Percentiles rank a stretch among this genome's conserved stretches.
phyloP scores from a whole-genome alignment of 202 grass and related monocot genomes.

The Zoysia matrella region DNA sequence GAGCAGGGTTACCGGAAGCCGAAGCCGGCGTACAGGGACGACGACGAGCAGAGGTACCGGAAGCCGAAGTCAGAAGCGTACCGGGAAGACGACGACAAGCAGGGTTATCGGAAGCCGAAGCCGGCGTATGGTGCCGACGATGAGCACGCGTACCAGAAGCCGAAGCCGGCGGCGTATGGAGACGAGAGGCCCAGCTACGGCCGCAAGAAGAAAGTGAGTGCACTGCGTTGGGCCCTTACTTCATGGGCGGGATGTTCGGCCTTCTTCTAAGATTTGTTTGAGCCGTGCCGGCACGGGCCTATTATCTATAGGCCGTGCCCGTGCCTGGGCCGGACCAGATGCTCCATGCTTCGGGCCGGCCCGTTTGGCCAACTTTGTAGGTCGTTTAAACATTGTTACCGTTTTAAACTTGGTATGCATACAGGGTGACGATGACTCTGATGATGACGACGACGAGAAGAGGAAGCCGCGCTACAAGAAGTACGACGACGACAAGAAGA shows the following conservation, averaged over 20 bases:
- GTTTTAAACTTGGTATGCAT: neutral
- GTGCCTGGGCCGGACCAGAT: too few species aligned
- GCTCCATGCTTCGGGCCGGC: too few species aligned
- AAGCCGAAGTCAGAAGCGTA: constrained; percentile 41
- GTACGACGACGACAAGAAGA: constrained; percentile 50
- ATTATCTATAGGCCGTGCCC: too few species aligned
- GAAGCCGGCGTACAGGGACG: constrained; percentile 24
- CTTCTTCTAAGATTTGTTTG: neutral
- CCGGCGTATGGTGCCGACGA: constrained; percentile 41
- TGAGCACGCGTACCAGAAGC: constrained; percentile 51
- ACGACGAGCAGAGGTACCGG: constrained; percentile 51
- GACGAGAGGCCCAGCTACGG: constrained; percentile 59
- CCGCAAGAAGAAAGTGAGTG: constrained; percentile 71
- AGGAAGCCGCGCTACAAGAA: constrained; percentile 51
- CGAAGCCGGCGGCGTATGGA: constrained; percentile 31
- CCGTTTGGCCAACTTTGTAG: neutral
- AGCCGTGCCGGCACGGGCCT: too few species aligned
- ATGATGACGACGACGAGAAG: constrained; percentile 9
- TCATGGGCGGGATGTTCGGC: too few species aligned
- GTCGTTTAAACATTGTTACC: neutral
- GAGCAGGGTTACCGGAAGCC: constrained; percentile 53
- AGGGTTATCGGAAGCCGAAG: constrained; percentile 51
- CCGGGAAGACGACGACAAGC: constrained; percentile 38
- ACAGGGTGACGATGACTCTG: neutral
- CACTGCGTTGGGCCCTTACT: neutral